Evolutionary conservation across 768 basidiomycete genomes (phyloP).

Genomic region (Tylopilus sp.): DNA sequence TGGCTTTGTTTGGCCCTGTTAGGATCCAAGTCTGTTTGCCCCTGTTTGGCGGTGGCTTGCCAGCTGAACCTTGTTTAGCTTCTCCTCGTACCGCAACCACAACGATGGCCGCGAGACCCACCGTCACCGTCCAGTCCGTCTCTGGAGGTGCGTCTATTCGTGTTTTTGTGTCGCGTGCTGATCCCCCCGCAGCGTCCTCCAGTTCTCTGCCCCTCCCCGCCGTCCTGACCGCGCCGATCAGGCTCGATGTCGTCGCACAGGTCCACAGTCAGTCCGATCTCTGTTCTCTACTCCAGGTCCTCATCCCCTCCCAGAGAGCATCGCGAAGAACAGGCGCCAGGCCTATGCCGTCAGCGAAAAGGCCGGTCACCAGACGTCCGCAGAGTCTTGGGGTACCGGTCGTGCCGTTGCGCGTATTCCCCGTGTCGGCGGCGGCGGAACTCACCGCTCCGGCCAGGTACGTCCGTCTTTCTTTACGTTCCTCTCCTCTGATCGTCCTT

Average conservation of each 20-base stretch:
- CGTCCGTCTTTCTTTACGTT: not conserved
- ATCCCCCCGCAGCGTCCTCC: slow-evolving; percentile 59
- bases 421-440: slow-evolving; percentile 98
- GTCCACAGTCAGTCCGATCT: slow-evolving; percentile 87
- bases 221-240: slow-evolving; percentile 96
- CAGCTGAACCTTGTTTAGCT: slow-evolving; percentile 31
- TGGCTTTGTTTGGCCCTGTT: slow-evolving; percentile 31
- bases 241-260: slow-evolving; percentile 96
- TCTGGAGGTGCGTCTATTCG: slow-evolving; percentile 57
- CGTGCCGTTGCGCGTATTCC: slow-evolving; percentile 99
- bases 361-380: slow-evolving; percentile 98
- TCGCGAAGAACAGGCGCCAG: slow-evolving; percentile 97
- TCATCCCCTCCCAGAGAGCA: slow-evolving; percentile 63
- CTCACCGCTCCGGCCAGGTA: slow-evolving; percentile 96
- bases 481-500: slow-evolving; percentile 1
- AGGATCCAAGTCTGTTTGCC: slow-evolving; percentile 9
- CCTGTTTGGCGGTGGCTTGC: slow-evolving; percentile 31
- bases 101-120: slow-evolving; percentile 89
- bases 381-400: slow-evolving; percentile 99
- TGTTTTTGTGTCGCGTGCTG: not conserved
- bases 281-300: not conserved
- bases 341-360: slow-evolving; percentile 96
- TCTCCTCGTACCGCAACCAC: slow-evolving; percentile 24
- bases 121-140: slow-evolving; percentile 76
- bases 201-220: slow-evolving; percentile 90